A percentile compares a stretch with the other conserved stretches of the same genome.
Evolutionary conservation across 2,329 filamentous ascomycete genomes (phyloP).

Genomic region (Botrytis sinoallii): DNA sequence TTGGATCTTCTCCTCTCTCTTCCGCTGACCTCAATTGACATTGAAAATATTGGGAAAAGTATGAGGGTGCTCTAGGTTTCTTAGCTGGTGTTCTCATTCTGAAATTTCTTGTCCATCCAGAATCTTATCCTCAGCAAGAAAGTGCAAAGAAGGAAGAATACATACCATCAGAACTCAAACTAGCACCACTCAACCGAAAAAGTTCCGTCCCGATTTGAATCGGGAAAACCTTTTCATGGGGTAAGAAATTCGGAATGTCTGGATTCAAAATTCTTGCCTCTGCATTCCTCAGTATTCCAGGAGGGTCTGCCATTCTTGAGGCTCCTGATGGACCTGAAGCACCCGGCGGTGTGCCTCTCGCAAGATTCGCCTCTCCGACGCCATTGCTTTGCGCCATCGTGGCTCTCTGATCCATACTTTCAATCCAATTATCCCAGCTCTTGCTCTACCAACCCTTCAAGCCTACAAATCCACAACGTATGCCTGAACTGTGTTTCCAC

Average conservation of each 20-base stretch:
- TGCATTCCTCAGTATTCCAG: conserved; percentile 28
- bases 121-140: background rate
- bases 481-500: background rate
- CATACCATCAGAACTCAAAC: conserved; percentile 69
- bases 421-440: background rate
- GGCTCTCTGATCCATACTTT: background rate
- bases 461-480: background rate
- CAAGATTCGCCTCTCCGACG: background rate
- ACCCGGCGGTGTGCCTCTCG: background rate
- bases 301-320: conserved; percentile 19
- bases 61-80: conserved; percentile 75
- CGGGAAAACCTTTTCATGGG: conserved; percentile 53
- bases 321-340: background rate
- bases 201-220: conserved; percentile 68
- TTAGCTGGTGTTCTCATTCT: conserved; percentile 41
- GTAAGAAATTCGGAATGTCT: conserved; percentile 39
- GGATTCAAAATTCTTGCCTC: conserved; percentile 30
- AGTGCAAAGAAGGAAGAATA: conserved; percentile 22
- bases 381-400: background rate
- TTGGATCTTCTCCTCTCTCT: conserved; percentile 42
- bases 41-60: conserved; percentile 92
- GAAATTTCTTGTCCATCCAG: background rate
- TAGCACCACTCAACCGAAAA: conserved; percentile 67
- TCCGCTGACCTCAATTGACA: conserved; percentile 70
- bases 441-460: background rate